Conservation (phyloP, 106 monocot species). For the Narthecium ossifragum region DNA sequence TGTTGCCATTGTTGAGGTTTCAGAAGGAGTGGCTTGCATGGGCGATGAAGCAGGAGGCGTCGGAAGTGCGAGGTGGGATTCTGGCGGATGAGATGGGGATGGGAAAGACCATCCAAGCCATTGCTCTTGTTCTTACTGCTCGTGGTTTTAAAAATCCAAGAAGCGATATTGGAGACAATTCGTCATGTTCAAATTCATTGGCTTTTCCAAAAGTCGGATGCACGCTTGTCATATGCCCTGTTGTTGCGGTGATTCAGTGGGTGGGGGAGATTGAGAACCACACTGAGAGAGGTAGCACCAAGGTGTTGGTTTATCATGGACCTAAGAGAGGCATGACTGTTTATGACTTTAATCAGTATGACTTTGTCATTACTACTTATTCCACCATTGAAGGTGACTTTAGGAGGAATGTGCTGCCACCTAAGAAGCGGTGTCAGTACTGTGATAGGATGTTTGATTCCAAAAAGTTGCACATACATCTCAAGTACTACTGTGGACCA, state of each 20-base stretch:
- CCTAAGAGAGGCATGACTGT: slow-evolving; percentile 11
- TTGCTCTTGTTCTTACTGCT: slow-evolving; percentile 70
- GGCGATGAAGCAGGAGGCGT: slow-evolving; percentile 76
- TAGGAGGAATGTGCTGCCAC: slow-evolving; percentile 57
- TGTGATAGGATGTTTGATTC: slow-evolving; percentile 40
- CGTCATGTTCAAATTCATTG: too few relatives aligned
- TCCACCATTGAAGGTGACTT: slow-evolving; percentile 61
- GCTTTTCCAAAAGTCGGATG: slow-evolving; percentile 11
- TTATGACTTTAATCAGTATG: slow-evolving; percentile 57
- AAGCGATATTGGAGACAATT: too few relatives aligned
- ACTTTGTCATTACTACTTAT: slow-evolving; percentile 83
- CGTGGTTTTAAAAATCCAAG: slow-evolving; percentile 6
- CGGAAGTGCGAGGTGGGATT: slow-evolving; percentile 50
- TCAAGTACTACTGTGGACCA: slow-evolving; percentile 68
- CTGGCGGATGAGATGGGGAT: slow-evolving; percentile 97
- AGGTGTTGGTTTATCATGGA: slow-evolving; percentile 44
- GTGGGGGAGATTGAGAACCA: slow-evolving; percentile 59
- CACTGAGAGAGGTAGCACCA: slow-evolving; percentile 39
- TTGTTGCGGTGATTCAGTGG: slow-evolving; percentile 90
- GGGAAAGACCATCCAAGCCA: slow-evolving; percentile 96
- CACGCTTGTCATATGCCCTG: slow-evolving; percentile 80
- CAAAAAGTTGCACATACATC: slow-evolving; percentile 44
- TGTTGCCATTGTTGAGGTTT: slow-evolving; percentile 60
- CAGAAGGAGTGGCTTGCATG: slow-evolving; percentile 92
- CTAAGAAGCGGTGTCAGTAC: slow-evolving; percentile 44